These are phyloP conservation scores for Cryphonectria naterciae DNA, from an alignment of 2,329 filamentous ascomycete species.

Conservation along the genomic window DNA sequence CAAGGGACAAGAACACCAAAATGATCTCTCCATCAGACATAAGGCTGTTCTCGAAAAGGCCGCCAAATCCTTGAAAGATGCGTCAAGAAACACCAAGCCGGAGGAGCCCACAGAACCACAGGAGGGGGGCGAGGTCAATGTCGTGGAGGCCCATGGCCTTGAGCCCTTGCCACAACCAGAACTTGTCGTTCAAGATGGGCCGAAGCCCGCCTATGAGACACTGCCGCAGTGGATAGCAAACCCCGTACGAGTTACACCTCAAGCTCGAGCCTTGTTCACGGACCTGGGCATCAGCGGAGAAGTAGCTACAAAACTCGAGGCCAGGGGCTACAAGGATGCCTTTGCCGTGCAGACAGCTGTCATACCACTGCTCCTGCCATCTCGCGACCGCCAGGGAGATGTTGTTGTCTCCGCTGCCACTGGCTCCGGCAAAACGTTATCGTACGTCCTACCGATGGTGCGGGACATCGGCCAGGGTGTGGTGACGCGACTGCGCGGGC, in stretches of 20 bases:
- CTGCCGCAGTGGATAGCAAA: slow-evolving; percentile 80
- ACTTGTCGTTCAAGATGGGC: slow-evolving; percentile 58
- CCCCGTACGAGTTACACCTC: slow-evolving; percentile 70
- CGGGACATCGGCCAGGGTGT: slow-evolving; percentile 70
- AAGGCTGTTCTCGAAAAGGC: slow-evolving; percentile 41
- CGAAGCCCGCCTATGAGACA: slow-evolving; percentile 72
- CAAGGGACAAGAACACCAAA: slow-evolving; percentile 37
- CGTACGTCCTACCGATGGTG: slow-evolving; percentile 86
- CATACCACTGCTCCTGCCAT: slow-evolving; percentile 77
- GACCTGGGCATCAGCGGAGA: slow-evolving; percentile 65
- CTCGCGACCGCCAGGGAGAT: slow-evolving; percentile 69
- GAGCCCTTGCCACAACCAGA: slow-evolving; percentile 81
- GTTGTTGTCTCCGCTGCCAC: slow-evolving; percentile 90
- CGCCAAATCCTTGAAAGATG: slow-evolving; percentile 35
- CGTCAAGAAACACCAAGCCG: slow-evolving; percentile 36
- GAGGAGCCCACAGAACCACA: slow-evolving; percentile 33
- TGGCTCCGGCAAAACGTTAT: slow-evolving; percentile 92
- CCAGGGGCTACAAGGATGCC: slow-evolving; percentile 71
- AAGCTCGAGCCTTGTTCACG: slow-evolving; percentile 63
- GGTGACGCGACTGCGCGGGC: slow-evolving; percentile 70
- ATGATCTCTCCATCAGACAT: slow-evolving; percentile 29
- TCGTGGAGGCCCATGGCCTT: slow-evolving; percentile 65
- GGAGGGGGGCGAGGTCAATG: slow-evolving; percentile 37
- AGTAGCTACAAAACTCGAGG: slow-evolving; percentile 63
- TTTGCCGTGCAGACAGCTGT: slow-evolving; percentile 81